A percentile compares a stretch with the other conserved stretches of the same genome.
These are phyloP conservation scores for Vitis cinerea DNA, from an alignment of 164 flowering plant genomes.

Conservation along the genomic window DNA sequence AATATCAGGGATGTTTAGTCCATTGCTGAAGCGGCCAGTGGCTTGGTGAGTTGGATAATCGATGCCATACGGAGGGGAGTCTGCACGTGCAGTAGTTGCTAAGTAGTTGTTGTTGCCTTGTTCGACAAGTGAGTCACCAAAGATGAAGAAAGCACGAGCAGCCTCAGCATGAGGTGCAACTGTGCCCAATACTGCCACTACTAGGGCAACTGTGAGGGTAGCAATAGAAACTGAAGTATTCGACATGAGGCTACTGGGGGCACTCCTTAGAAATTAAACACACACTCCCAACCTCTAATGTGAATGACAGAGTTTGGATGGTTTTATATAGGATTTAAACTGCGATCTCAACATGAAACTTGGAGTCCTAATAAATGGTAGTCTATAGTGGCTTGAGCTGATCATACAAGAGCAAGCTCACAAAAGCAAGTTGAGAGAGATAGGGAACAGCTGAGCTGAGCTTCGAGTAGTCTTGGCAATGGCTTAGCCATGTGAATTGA, in stretches of 20 bases:
- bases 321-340: too few relatives aligned
- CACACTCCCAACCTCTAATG: too few relatives aligned
- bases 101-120: constrained; percentile 79
- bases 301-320: too few relatives aligned
- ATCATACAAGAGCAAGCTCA: too few relatives aligned
- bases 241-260: not conserved
- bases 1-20: constrained; percentile 75
- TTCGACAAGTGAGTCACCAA: constrained; percentile 85
- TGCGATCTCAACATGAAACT: too few relatives aligned
- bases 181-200: not conserved
- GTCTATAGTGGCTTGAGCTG: too few relatives aligned
- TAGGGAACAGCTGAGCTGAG: too few relatives aligned
- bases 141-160: constrained; percentile 75
- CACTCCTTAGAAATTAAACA: not conserved
- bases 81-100: constrained; percentile 72
- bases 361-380: too few relatives aligned
- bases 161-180: constrained; percentile 8
- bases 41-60: constrained; percentile 67
- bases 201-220: not conserved
- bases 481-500: too few relatives aligned
- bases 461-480: too few relatives aligned
- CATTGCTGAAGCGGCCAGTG: constrained; percentile 89
- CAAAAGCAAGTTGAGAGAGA: too few relatives aligned
- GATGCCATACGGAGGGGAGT: constrained; percentile 75
- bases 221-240: not conserved